Evolutionary conservation across 805 yeast species (phyloP), one percentile per base, ranked within the genome.

Genomic region (Tanozyma kutaoensis): DNA sequence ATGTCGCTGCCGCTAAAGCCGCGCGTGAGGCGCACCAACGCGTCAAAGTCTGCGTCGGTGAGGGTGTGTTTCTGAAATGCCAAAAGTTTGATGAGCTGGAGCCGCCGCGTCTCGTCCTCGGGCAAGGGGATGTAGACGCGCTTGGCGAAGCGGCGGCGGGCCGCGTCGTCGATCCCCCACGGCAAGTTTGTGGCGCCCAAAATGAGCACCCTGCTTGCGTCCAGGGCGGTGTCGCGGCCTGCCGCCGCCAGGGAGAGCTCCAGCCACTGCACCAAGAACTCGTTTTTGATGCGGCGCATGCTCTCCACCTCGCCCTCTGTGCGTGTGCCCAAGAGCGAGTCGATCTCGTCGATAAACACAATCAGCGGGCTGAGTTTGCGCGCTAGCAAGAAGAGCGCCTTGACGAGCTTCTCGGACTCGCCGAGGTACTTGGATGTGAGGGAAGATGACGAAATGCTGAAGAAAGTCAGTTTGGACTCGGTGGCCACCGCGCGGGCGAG

Each of bases 131-230:
- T 86, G 51, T 91, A 86, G 44, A 82, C 93, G 27, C 96, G 62
- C 42, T 93, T 69, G 5, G 82, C 93, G 52, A 88, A 88, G 35
- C 97, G 64, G 48, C 97, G 68, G 42, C 96, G 62, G 1, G 97
- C 96, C 2, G 96, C 96, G 44, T 91, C 97, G 50, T 88, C 98
- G 34, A 81, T 85, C 2, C 84, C 78, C 98, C 98, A 88, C 0
- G 98, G 98, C 34, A 88, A 49, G 48, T 88, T 91, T 0, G 97
- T 88, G 2, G 97, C 96, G 0, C 95, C 97, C 22, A 91, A 55
- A 3, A 88, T 93, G 21, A 91, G 58, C 3, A 88, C 97, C 28
- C 96, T 61, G 27, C 54, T 46, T 14, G 50, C 54, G 26, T 56
- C 62, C 14, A 35, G 43, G 10, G 62, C 54, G 5, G 57, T 46